phyloP scores from a whole-genome alignment of 169 alveolate species.

The Besnoitia besnoiti region DNA sequence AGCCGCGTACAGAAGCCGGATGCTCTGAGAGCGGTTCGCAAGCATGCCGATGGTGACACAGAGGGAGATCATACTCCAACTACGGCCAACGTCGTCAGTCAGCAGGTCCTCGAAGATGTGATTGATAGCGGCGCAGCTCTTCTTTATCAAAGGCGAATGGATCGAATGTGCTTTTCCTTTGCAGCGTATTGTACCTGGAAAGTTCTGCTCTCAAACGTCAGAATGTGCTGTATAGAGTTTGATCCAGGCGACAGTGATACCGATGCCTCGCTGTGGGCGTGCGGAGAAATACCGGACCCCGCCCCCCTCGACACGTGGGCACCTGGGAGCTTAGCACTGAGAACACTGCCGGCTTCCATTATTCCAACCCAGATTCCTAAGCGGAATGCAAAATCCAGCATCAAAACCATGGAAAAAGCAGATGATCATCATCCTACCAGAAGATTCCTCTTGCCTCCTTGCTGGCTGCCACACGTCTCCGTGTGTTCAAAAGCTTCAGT shows the following conservation, averaged over 20 bases:
- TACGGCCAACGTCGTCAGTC: not conserved
- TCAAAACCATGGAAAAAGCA: not conserved
- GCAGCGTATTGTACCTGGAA: constrained; percentile 32
- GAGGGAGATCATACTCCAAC: not conserved
- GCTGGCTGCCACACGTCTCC: too few relatives aligned
- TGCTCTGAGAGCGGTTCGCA: not conserved
- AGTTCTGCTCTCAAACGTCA: not conserved
- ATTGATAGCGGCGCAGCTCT: not conserved
- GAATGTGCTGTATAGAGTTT: not conserved
- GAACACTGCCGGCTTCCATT: not conserved
- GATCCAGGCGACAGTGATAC: constrained; percentile 12
- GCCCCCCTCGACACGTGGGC: constrained; percentile 46
- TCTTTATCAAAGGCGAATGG: not conserved
- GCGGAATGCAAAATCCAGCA: not conserved
- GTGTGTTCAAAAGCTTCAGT: too few relatives aligned
- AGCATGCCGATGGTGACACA: constrained; percentile 19
- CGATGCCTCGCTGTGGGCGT: not conserved
- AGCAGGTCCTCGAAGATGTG: not conserved
- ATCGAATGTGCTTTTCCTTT: constrained; percentile 1
- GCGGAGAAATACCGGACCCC: constrained; percentile 22
- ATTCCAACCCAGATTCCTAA: not conserved
- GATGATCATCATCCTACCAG: not conserved
- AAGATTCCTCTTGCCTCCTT: not conserved
- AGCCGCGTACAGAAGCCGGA: not conserved
- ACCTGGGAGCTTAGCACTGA: not conserved